Conservation (phyloP, 805 yeast species). For the Sugiyamaella americana region DNA sequence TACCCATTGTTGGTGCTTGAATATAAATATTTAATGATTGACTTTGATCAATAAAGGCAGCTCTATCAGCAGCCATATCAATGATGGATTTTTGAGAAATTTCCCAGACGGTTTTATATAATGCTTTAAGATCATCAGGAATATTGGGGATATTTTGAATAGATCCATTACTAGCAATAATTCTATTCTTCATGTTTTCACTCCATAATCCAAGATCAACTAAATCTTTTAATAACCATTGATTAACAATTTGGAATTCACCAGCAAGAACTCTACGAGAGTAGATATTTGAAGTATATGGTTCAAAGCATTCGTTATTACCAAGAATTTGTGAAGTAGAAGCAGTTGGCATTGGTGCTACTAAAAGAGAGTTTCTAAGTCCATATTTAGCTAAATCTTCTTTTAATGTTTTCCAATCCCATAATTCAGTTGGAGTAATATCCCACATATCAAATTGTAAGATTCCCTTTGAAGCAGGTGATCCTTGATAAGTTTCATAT, state of each 20-base stretch:
- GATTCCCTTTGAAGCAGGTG: constrained; percentile 83
- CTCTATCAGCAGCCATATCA: constrained; percentile 79
- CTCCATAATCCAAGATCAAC: constrained; percentile 81
- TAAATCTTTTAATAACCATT: constrained; percentile 74
- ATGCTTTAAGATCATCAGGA: constrained; percentile 64
- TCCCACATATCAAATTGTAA: constrained; percentile 88
- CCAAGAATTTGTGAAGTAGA: constrained; percentile 95
- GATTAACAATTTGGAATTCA: constrained; percentile 89
- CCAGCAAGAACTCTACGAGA: constrained; percentile 88
- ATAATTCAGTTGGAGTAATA: constrained; percentile 66
- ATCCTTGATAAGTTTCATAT: constrained; percentile 70
- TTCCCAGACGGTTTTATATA: constrained; percentile 98
- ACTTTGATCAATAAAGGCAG: constrained; percentile 75
- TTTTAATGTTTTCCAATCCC: constrained; percentile 81
- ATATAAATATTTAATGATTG: constrained; percentile 88
- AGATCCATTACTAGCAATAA: constrained; percentile 77
- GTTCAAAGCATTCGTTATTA: constrained; percentile 92
- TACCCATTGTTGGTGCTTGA: constrained; percentile 90
- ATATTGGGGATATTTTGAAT: constrained; percentile 67
- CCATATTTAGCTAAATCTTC: constrained; percentile 56
- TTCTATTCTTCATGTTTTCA: constrained; percentile 67
- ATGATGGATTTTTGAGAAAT: constrained; percentile 77
- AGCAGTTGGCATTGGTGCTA: constrained; percentile 93
- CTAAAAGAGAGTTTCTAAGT: constrained; percentile 75
- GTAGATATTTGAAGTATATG: constrained; percentile 88